Percentiles rank a stretch among this genome's conserved stretches.
These are phyloP conservation scores for Stachybotrys chlorohalonatus DNA, from an alignment of 2,329 filamentous ascomycete genomes.

Conservation along the genomic window DNA sequence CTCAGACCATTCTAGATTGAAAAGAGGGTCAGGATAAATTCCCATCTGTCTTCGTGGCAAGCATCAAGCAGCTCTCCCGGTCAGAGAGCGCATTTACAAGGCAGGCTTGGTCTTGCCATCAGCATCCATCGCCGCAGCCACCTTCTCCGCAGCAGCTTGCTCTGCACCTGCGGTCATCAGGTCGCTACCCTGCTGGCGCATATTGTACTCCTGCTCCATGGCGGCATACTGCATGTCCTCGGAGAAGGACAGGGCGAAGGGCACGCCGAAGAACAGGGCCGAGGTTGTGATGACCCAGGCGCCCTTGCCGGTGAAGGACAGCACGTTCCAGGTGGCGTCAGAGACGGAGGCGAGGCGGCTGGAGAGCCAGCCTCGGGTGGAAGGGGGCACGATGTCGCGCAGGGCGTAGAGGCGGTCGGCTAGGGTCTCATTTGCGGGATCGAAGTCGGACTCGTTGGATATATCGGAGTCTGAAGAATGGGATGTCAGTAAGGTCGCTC, in stretches of 20 bases:
- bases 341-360: conserved; percentile 49
- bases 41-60: background rate
- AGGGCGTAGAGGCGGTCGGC: conserved; percentile 63
- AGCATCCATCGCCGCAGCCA: conserved; percentile 38
- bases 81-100: conserved; percentile 28
- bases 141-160: conserved; percentile 36
- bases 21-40: background rate
- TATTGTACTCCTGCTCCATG: conserved; percentile 96
- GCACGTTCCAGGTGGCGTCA: conserved; percentile 38
- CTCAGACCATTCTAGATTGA: background rate
- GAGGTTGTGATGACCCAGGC: conserved; percentile 88
- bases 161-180: conserved; percentile 41
- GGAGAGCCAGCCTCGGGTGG: conserved; percentile 59
- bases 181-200: conserved; percentile 86
- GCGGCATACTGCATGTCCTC: conserved; percentile 96
- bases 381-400: conserved; percentile 67
- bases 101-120: conserved; percentile 37
- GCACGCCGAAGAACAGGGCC: conserved; percentile 81
- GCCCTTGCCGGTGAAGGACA: conserved; percentile 72
- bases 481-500: conserved; percentile 1
- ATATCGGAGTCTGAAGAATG: conserved; percentile 62
- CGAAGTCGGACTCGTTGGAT: conserved; percentile 68
- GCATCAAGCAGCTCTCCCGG: conserved; percentile 10
- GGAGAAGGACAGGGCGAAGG: conserved; percentile 83
- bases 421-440: conserved; percentile 48